Evolutionary conservation across 768 basidiomycete species (phyloP), one percentile per base, ranked within the genome.

Genomic region (Trametes maxima): DNA sequence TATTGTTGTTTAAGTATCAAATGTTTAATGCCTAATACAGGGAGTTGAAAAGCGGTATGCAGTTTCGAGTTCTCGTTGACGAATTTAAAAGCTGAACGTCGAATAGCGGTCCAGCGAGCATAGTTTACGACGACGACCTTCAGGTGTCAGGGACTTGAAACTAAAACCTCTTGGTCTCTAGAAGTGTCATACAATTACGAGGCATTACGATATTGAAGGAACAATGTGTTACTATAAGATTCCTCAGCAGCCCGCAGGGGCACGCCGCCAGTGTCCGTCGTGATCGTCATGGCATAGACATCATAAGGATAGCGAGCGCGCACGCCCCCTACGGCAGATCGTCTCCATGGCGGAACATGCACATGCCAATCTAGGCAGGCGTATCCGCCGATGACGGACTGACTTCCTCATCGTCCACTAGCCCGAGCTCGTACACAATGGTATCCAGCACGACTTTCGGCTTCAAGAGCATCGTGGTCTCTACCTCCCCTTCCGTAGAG

Each of bases 401-500:
- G 35, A 47, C 33, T 13, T 66, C 65, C 28, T 66, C 65, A 8
- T 66, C 65, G 44, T 66, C 65, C n/a, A 63, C 54, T 35, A 66
- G 50, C 40, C 65, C 65, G 8, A 67, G 60, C 46, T 67, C 65
- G 36, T 67, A 64, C 47, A 67, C 59, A 24, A 67, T 48, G 17
- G 65, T 67, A 44, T 77, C 76, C 25, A 78, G 69, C 4, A 75
- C 76, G 13, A 78, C 74, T 67, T 77, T 77, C 25, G 76, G 75
- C 55, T 74, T 77, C 14, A 77, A 67, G 42, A 78, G n/a, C 33
- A 73, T 63, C 65, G 68, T 77, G 8, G 43, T 35, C 47, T 19
- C 54, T n/a, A 57, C 17, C 50, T 63, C 67, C 37, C 72, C 75
- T 11, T 59, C 73, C 68, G 70, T 57, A 65, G 69, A 46, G 47